Conservation (phyloP, 1,139 yeast genomes). For the Nakaseomyces delphensis region DNA sequence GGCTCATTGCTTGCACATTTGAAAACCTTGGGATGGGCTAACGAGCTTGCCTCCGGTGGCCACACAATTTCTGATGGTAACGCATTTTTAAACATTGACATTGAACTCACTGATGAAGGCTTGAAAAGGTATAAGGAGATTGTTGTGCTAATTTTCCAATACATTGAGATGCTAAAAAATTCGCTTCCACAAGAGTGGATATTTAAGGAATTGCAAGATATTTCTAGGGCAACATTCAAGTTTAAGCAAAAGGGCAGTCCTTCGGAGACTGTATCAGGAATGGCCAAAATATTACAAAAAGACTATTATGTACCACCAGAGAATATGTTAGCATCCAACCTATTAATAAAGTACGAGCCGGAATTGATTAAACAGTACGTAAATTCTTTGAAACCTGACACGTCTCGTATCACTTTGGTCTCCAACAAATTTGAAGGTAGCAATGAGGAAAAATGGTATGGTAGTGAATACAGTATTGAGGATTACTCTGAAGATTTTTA, state of each 20-base stretch:
- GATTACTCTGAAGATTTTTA: conserved; percentile 38
- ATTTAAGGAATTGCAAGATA: conserved; percentile 41
- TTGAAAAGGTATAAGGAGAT: conserved; percentile 55
- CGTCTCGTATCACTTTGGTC: conserved; percentile 52
- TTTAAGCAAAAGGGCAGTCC: conserved; percentile 61
- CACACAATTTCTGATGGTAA: conserved; percentile 61
- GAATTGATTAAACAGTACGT: conserved; percentile 45
- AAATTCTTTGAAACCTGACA: conserved; percentile 44
- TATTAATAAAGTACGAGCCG: conserved; percentile 53
- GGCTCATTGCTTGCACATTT: conserved; percentile 70
- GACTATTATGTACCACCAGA: conserved; percentile 50
- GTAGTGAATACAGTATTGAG: conserved; percentile 60
- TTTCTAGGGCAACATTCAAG: conserved; percentile 46
- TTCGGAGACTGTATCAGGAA: conserved; percentile 47
- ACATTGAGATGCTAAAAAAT: conserved; percentile 48
- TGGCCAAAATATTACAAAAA: conserved; percentile 44
- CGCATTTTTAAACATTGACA: conserved; percentile 55
- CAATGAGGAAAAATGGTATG: conserved; percentile 74
- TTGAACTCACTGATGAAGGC: conserved; percentile 73
- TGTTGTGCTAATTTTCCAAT: conserved; percentile 55
- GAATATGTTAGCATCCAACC: conserved; percentile 47
- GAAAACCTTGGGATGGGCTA: conserved; percentile 72
- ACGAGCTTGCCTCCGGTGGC: conserved; percentile 66
- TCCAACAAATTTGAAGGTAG: conserved; percentile 40
- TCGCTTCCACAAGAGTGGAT: conserved; percentile 55